Evolutionary conservation across 768 basidiomycete species (phyloP).

Genomic region (Mycena venus): DNA sequence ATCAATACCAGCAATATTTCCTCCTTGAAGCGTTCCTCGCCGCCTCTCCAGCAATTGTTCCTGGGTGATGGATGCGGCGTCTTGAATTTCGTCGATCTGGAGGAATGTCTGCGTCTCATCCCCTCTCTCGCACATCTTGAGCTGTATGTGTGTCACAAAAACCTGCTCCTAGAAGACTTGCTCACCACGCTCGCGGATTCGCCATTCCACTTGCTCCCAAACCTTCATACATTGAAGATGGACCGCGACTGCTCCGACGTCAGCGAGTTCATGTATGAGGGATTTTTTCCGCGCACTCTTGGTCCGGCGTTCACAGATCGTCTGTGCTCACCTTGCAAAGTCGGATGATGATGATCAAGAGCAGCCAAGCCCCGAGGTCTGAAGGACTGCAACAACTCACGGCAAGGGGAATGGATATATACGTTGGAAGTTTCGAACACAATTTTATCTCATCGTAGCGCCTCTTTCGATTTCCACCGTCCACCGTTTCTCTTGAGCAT

Average conservation of each 20-base stretch:
- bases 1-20: not conserved
- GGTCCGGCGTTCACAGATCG: not conserved
- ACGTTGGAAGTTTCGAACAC: not conserved
- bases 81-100: not conserved
- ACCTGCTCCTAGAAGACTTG: not conserved
- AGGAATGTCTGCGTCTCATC: not conserved
- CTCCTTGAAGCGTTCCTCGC: not conserved
- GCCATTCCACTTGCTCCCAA: not conserved
- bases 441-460: not conserved
- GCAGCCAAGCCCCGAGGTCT: not conserved
- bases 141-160: not conserved
- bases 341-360: not conserved
- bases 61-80: not conserved
- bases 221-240: not conserved
- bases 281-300: not conserved
- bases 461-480: too few species aligned
- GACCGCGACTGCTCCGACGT: not conserved
- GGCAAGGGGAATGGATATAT: not conserved
- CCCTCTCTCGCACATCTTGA: not conserved
- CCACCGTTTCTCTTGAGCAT: too few species aligned
- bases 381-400: not conserved
- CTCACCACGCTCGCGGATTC: not conserved
- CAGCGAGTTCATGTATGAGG: not conserved
- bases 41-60: not conserved
- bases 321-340: not conserved